Conservation (phyloP, 2,329 filamentous ascomycete genomes). For the Arthrobotrys pseudoclavata region DNA sequence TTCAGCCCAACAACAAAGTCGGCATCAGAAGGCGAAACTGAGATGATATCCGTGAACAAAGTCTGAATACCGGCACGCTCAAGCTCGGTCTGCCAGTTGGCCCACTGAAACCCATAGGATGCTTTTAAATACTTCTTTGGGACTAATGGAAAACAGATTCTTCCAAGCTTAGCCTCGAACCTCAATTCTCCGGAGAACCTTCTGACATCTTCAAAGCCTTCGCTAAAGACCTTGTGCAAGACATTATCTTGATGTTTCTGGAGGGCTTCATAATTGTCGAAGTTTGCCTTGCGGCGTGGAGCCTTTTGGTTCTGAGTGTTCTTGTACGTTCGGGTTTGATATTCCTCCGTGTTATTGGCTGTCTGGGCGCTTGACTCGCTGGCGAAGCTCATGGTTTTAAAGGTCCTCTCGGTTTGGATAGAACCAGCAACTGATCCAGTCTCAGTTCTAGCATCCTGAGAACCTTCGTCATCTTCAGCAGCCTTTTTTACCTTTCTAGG, state of each 20-base stretch:
- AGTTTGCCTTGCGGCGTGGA: conserved; percentile 30
- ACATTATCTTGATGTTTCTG: conserved; percentile 25
- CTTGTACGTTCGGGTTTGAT: conserved; percentile 42
- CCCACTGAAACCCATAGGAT: conserved; percentile 49
- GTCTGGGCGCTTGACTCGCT: not conserved
- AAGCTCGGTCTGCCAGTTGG: conserved; percentile 45
- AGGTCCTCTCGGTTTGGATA: conserved; percentile 3
- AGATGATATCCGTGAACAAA: conserved; percentile 56
- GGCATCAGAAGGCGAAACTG: conserved; percentile 55
- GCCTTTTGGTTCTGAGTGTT: conserved; percentile 48
- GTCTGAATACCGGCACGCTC: conserved; percentile 31
- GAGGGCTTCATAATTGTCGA: conserved; percentile 32
- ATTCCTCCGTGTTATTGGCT: conserved; percentile 22
- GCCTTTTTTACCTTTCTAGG: conserved; percentile 4
- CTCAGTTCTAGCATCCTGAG: not conserved
- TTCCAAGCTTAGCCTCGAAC: conserved; percentile 58
- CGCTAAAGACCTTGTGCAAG: conserved; percentile 43
- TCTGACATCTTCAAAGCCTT: conserved; percentile 56
- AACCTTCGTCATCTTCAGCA: conserved; percentile 6
- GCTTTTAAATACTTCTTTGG: conserved; percentile 54
- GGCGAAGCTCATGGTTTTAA: conserved; percentile 12
- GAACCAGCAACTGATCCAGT: not conserved
- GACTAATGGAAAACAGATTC: conserved; percentile 52
- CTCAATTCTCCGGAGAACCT: conserved; percentile 55
- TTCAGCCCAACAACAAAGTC: conserved; percentile 59